Conservation (phyloP, 2,329 filamentous ascomycete species). For the Magnaporthales sp. region DNA sequence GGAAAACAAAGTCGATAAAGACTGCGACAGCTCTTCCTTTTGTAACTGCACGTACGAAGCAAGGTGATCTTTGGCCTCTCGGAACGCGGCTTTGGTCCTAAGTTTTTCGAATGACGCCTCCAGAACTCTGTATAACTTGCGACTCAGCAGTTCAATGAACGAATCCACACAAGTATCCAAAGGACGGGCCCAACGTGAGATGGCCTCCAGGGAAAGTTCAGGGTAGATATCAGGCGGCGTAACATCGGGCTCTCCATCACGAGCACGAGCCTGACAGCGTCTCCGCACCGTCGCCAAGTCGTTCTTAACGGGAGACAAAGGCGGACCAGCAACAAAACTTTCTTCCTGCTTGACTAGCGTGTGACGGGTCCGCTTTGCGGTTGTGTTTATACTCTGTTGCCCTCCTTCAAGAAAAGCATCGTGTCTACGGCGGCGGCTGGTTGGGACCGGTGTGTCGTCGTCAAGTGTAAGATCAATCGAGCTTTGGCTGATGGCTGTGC, state of each 20-base stretch:
- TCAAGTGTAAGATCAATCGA: not conserved
- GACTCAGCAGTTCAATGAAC: conserved; percentile 38
- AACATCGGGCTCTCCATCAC: conserved; percentile 47
- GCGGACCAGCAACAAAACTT: conserved; percentile 4
- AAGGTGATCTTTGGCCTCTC: conserved; percentile 33
- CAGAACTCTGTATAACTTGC: conserved; percentile 37
- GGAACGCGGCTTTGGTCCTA: conserved; percentile 40
- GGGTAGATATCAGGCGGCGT: conserved; percentile 53
- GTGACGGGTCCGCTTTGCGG: conserved; percentile 9
- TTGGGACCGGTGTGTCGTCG: conserved; percentile 8
- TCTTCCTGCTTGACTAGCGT: conserved; percentile 16
- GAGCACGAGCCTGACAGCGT: not conserved
- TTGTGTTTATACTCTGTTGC: not conserved
- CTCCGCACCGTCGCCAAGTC: not conserved
- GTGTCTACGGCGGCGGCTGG: conserved; percentile 7
- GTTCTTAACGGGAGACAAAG: not conserved
- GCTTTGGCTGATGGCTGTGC: not conserved
- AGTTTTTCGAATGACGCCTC: conserved; percentile 35
- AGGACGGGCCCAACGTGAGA: conserved; percentile 48
- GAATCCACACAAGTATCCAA: conserved; percentile 37
- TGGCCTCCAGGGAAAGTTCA: conserved; percentile 44
- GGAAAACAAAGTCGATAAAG: conserved; percentile 35
- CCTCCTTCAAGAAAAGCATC: conserved; percentile 10
- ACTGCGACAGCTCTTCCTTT: conserved; percentile 23
- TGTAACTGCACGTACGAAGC: conserved; percentile 32